Base-by-base conservation (phyloP, 2,329 filamentous ascomycete species). In the Leptosphaerulina australis region DNA sequence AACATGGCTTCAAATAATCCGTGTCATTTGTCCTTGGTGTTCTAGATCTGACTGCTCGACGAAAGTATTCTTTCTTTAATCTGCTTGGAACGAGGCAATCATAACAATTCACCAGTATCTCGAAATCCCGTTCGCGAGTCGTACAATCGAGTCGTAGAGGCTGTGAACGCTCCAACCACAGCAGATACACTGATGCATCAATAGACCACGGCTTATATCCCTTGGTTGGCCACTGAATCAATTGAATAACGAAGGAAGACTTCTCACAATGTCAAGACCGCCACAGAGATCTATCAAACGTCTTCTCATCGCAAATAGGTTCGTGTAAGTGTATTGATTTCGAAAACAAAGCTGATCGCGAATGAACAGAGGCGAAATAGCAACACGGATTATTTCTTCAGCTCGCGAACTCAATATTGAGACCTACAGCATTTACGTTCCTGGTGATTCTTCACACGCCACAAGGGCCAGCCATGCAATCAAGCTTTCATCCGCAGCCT, bases 351-450 rank as follows among this genome's bases (percentile, higher is more conserved):
- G 11, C 50, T 55, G 33, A 45, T 12, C 6, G 18, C 10, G 11
- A 48, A 15, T 21, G 1, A 6, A 6, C 43, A 84, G 83, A 72
- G 85, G 84, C 46, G 85, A 87, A 67, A 86, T 88, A 41, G 83
- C 84, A 44, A 78, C 82, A 2, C 78, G 84, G 10, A 83, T 87
- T 37, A 72, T 86, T 25, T 77, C 79, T 22, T 77, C 83, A 46
- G 81, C 81, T n/a, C 76, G 82, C 30, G 84, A 87, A 67, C 72
- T 86, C 3, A 73, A 71, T 10, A 73, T 85, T 7, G 77, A 83
- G 44, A 84, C 82, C 1, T 81, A 79, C 55, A 78, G 80, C 15
- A 64, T 85, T 3, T 84, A 82, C 63, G 82, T 81, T 5, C 61
- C 76, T 3, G 76, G 79, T 38, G 84, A 87, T 64, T 71, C 74